Percentiles rank a stretch among this genome's conserved stretches.
Conservation (phyloP, 257 asterid species). For the Petunia axillaris region DNA sequence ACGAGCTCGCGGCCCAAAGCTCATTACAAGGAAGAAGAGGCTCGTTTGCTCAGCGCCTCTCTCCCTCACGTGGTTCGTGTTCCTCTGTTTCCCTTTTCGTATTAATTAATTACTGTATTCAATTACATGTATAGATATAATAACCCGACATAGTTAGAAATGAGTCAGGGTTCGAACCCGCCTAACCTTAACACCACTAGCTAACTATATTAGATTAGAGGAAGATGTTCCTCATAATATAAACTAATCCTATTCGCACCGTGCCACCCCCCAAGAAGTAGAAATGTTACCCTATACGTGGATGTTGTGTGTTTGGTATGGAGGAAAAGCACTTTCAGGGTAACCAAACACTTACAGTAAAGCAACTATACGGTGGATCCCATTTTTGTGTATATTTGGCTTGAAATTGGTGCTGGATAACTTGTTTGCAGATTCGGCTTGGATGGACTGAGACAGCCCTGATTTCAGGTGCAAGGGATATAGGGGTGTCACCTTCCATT, state of each 20-base stretch:
- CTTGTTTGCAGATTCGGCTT: slow-evolving; percentile 55
- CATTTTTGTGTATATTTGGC: neutral
- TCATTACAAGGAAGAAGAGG: slow-evolving; percentile 75
- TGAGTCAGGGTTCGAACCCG: no score
- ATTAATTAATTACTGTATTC: neutral
- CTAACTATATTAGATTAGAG: neutral
- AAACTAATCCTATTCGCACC: neutral
- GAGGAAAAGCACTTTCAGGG: neutral
- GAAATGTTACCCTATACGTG: neutral
- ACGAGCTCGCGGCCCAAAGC: slow-evolving; percentile 48
- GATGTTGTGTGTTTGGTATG: neutral
- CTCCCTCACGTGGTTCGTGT: slow-evolving; percentile 71
- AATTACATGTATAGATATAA: neutral
- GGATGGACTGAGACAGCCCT: slow-evolving; percentile 95
- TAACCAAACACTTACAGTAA: neutral
- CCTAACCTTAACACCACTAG: no score
- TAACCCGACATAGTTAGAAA: no score
- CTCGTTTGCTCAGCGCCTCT: slow-evolving; percentile 81
- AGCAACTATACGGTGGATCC: neutral
- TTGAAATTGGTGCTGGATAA: slow-evolving; percentile 25
- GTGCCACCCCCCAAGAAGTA: neutral
- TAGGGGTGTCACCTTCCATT: slow-evolving; percentile 83
- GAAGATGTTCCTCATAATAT: neutral
- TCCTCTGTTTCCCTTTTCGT: neutral
- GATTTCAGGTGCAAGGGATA: slow-evolving; percentile 92